Evolutionary conservation across 768 basidiomycete species (phyloP).

Genomic region (Pholiota conissans): DNA sequence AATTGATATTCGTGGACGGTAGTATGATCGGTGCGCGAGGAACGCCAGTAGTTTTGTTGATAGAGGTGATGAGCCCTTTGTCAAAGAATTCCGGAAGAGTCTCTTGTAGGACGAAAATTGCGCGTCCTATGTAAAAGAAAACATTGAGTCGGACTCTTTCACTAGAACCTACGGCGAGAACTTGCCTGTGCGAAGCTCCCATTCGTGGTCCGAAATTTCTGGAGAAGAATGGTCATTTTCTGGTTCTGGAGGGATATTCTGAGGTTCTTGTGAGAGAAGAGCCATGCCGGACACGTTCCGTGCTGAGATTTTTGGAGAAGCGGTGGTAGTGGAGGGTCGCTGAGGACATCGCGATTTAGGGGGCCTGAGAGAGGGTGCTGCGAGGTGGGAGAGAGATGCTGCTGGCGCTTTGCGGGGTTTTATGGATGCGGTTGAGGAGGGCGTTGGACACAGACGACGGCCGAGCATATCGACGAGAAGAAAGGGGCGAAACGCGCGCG

Average conservation of each 20-base stretch:
- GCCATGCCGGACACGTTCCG: constrained; percentile 30
- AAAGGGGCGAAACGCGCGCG: background rate
- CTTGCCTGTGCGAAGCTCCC: constrained; percentile 76
- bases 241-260: constrained; percentile 31
- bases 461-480: constrained; percentile 20
- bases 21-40: constrained; percentile 28
- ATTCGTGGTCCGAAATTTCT: constrained; percentile 67
- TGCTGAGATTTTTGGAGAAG: constrained; percentile 3
- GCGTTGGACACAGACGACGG: constrained; percentile 13
- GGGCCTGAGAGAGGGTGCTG: background rate
- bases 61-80: constrained; percentile 58
- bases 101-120: constrained; percentile 63
- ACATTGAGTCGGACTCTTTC: background rate
- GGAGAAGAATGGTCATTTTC: constrained; percentile 21
- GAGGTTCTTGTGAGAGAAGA: constrained; percentile 33
- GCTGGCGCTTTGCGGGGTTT: background rate
- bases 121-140: constrained; percentile 52
- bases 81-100: constrained; percentile 75
- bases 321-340: background rate
- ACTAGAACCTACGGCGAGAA: background rate
- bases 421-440: background rate
- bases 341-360: background rate
- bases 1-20: constrained; percentile 29
- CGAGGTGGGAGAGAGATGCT: background rate
- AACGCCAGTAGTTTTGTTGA: constrained; percentile 46